Evolutionary conservation across 139 green algal species (phyloP).

Genomic region (Haematococcus sp.): DNA sequence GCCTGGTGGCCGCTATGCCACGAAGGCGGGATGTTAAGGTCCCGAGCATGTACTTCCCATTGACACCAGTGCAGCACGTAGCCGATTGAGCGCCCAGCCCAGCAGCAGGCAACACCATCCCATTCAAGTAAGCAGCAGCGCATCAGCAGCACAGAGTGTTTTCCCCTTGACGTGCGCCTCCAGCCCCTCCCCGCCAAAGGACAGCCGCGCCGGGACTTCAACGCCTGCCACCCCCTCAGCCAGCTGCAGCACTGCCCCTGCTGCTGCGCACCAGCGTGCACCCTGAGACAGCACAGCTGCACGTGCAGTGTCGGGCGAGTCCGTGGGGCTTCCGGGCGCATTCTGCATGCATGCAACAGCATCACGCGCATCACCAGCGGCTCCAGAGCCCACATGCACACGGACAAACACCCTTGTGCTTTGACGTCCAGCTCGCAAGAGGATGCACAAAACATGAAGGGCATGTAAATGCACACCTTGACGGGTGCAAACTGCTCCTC

Average conservation of each 20-base stretch:
- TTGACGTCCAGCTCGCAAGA: too few species aligned
- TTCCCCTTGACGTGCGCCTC: slow-evolving; percentile 13
- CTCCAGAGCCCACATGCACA: not conserved
- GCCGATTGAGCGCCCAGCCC: too few species aligned
- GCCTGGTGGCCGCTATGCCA: too few species aligned
- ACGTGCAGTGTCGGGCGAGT: slow-evolving; percentile 85
- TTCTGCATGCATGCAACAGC: slow-evolving; percentile 89
- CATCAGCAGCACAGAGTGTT: too few species aligned
- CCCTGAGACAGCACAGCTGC: slow-evolving; percentile 71
- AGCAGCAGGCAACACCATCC: too few species aligned
- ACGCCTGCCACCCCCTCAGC: slow-evolving; percentile 37
- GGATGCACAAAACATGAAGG: slow-evolving; percentile 38
- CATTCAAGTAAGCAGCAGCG: too few species aligned
- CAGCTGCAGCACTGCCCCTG: slow-evolving; percentile 8
- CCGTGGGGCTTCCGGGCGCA: slow-evolving; percentile 55
- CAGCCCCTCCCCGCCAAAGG: slow-evolving; percentile 78
- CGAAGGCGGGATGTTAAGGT: too few species aligned
- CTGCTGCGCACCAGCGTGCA: slow-evolving; percentile 35
- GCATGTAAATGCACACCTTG: slow-evolving; percentile 63
- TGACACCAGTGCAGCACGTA: too few species aligned
- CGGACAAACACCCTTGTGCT: too few species aligned
- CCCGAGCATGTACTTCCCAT: too few species aligned
- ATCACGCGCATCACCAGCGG: not conserved
- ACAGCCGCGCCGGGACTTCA: slow-evolving; percentile 72
- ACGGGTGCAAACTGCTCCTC: slow-evolving; percentile 84